Base-by-base conservation (phyloP, 805 yeast species). In the Ogataea methylovora region DNA sequence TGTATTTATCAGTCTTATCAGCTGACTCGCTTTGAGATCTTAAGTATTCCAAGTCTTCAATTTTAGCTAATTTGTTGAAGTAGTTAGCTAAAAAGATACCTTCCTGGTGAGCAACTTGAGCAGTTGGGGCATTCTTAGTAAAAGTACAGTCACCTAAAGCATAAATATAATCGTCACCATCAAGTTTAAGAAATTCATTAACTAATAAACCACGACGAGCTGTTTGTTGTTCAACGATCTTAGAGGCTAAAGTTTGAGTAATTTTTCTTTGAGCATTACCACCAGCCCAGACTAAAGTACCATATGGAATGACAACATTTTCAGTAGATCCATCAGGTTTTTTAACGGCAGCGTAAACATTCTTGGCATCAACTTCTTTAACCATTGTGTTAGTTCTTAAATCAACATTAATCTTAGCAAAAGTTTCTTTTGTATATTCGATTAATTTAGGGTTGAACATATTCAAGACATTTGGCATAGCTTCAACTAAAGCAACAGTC, bases 51-150 rank as follows among this genome's bases (percentile, higher is more conserved):
- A 75, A 52, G 28, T 73, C 66, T 35, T 81, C 87, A 38, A 79
- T 66, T 47, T 73, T 73, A 47, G 79, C 67, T 49, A 77, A 61
- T 47, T 70, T 79, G 55, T 73, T 71, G 59, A 88, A 81, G 45
- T 78, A 75, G 23, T 67, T 64, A 37, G 88, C 92, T 46, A 88
- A 72, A 63, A 74, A 88, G 37, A 70, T 67, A 58, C 96, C 97
- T 63, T 88, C 85, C 69, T 88, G 97, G 64, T 86, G 78, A 27
- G 97, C 97, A 36, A 87, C 97, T 70, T 88, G 97, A 18, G 97
- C 97, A 42, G 97, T 88, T 48, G 97, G 97, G 28, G 95, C 92
- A 48, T 76, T 78, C 56, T 84, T 84, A 43, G 92, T 84, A 59
- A 82, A 78, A 25, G 97, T 84, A 66, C 97, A 88, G 66, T 88